Evolutionary conservation across 306 rosid genomes (phyloP), one percentile per base, ranked within the genome.

Genomic region (Prosopis cineraria): DNA sequence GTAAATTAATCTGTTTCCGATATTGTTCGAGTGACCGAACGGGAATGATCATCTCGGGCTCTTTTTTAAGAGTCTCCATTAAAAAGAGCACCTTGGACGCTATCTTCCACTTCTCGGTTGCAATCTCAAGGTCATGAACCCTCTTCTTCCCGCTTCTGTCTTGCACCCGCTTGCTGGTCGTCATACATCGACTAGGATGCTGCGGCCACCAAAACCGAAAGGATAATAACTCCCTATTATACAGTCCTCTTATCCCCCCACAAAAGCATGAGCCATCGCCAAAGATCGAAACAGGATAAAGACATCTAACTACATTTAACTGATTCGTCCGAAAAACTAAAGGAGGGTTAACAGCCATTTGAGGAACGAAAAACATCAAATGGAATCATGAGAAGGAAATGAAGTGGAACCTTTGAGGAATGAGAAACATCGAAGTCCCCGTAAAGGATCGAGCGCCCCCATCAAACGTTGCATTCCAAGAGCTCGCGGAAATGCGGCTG

Each of bases 81-180:
- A 94, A 53, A 64, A 86, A 88, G 7, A 92, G 50, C 20, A 87
- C 89, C 73, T 88, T 90, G 59, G 81, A 73, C 10, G 83, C 80
- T 62, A 85, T 76, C 83, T 94, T 92, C 93, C 93, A 87, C 73
- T 89, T 89, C 88, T 91, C 98, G 0, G 90, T 90, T 25, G 75
- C 91, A 4, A 79, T 79, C 65, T 94, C 98, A 20, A 94, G 95
- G 8, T 82, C 88, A 41, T 89, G 91, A 56, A 90, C 83, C 74
- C 97, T 81, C 81, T 90, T 94, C 79, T 74, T 43, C 74, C 77
- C 77, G 87, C 76, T 72, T 34, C 76, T 72, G 65, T 72, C 76
- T 72, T 72, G 76, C 7, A 72, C 65, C 22, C 76, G 76, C 30
- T 24, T 72, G 19, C 76, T 72, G 34, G 36, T 52, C 12, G 76